A percentile compares a stretch with the other conserved stretches of the same genome.
Evolutionary conservation across 306 rosid genomes (phyloP).

Genomic region (Citrullus amarus): DNA sequence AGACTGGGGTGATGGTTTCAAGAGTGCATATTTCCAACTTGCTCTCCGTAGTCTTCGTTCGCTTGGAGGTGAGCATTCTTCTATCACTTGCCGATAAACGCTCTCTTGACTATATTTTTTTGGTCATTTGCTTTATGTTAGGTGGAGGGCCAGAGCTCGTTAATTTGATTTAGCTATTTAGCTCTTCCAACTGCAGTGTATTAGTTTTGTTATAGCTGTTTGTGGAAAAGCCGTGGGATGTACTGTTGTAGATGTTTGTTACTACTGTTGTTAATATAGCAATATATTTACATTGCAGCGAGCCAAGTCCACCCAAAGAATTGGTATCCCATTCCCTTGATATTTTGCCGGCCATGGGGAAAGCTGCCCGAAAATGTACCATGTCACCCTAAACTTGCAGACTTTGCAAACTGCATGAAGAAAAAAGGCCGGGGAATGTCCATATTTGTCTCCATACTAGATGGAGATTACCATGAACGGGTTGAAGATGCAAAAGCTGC

Average conservation of each 20-base stretch:
- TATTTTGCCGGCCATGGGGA: conserved; percentile 99
- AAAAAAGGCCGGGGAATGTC: conserved; percentile 99
- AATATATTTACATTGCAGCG: conserved; percentile 43
- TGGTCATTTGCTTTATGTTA: not conserved
- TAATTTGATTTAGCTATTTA: not conserved
- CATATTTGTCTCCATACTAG: conserved; percentile 79
- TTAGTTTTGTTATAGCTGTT: not conserved
- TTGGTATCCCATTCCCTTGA: conserved; percentile 95
- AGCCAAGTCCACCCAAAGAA: conserved; percentile 97
- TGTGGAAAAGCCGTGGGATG: not conserved
- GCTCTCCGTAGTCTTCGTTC: conserved; percentile 99
- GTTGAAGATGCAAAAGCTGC: conserved; percentile 93
- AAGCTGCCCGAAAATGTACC: conserved; percentile 97
- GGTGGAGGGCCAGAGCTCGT: not conserved
- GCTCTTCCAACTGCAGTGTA: not conserved
- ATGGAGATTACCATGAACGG: conserved; percentile 88
- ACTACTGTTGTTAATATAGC: conserved; percentile 7
- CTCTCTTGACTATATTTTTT: conserved; percentile 3
- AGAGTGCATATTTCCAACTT: conserved; percentile 97
- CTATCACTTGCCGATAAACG: not conserved
- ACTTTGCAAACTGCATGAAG: conserved; percentile 97
- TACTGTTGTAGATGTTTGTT: not conserved
- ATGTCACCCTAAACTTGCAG: conserved; percentile 98
- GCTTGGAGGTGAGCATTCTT: conserved; percentile 64
- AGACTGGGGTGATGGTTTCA: conserved; percentile 99